Base-by-base conservation (phyloP, 1,139 yeast species). In the Candida sanyaensis region DNA sequence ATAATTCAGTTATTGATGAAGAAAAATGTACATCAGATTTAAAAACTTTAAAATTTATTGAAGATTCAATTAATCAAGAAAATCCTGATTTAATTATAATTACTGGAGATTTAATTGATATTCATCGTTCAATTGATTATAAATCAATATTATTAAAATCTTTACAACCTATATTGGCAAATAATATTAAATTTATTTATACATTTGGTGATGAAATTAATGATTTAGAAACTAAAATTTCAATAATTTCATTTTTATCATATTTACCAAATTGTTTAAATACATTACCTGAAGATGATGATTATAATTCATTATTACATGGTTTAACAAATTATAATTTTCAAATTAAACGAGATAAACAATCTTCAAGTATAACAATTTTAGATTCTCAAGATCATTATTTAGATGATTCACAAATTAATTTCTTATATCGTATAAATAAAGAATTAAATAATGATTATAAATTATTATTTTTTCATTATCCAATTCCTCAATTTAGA, bases 401-500 rank as follows among this genome's bases (percentile, higher is more conserved):
- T 28, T 55, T 73, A 21, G 66, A 62, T 41, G 61, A 64, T 5
- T 63, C 71, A 1, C 78, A 73, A 53, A 64, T 71, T 28, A 62
- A 63, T 47, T 55, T 56, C 28, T 49, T 68, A 21, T 66, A 66
- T 50, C 52, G 70, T 42, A 49, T 59, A 13, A 62, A 64, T 45
- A 52, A 36, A 36, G 44, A 13, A 48, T 45, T 17, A 41, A 27
- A 21, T 39, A 36, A 27, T 9, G 47, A 57, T 29, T 68, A 64
- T 52, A 73, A 71, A 55, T 56, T 75, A 31, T 53, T 71, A n/a
- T 80, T 80, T 52, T 75, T 77, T 59, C 83, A 79, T 59, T 68
- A 67, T 49, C 84, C 84, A 1, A 65, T 80, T 28, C 78, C 79
- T 2, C 79, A 79, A 57, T 79, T 72, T 57, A 66, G 84, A 41